phyloP scores from a whole-genome alignment of 2,329 filamentous ascomycete species.

The Didymella exigua region DNA sequence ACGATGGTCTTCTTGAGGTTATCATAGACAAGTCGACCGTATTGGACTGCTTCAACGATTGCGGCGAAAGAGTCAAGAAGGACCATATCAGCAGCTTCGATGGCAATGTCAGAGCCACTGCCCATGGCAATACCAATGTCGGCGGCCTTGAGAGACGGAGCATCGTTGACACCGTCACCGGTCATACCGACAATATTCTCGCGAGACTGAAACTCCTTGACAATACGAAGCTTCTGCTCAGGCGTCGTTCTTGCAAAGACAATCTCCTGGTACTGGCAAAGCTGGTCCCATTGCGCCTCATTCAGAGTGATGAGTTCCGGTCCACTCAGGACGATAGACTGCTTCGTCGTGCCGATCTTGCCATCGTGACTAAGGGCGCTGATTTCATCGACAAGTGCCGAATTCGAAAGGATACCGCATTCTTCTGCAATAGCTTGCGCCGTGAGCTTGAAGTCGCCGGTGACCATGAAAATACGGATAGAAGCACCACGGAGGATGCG shows the following conservation, averaged over 20 bases:
- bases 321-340: conserved; percentile 43
- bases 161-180: conserved; percentile 57
- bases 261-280: conserved; percentile 71
- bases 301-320: conserved; percentile 67
- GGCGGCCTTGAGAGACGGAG: conserved; percentile 63
- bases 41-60: conserved; percentile 73
- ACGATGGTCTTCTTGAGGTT: conserved; percentile 78
- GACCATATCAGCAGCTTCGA: conserved; percentile 67
- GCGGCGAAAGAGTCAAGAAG: conserved; percentile 72
- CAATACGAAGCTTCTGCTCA: conserved; percentile 79
- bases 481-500: conserved; percentile 70
- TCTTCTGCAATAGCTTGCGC: conserved; percentile 74
- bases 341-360: conserved; percentile 29
- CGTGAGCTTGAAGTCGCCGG: conserved; percentile 77
- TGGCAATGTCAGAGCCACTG: conserved; percentile 64
- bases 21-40: conserved; percentile 77
- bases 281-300: conserved; percentile 70
- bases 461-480: conserved; percentile 82
- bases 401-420: conserved; percentile 70
- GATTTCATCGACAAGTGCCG: conserved; percentile 58
- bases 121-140: conserved; percentile 66
- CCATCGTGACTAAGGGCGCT: conserved; percentile 55
- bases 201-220: conserved; percentile 71
- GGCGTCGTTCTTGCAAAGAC: conserved; percentile 76
- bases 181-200: conserved; percentile 62